phyloP scores from a whole-genome alignment of 345 rosid species.

The Eucalyptus regnans region DNA sequence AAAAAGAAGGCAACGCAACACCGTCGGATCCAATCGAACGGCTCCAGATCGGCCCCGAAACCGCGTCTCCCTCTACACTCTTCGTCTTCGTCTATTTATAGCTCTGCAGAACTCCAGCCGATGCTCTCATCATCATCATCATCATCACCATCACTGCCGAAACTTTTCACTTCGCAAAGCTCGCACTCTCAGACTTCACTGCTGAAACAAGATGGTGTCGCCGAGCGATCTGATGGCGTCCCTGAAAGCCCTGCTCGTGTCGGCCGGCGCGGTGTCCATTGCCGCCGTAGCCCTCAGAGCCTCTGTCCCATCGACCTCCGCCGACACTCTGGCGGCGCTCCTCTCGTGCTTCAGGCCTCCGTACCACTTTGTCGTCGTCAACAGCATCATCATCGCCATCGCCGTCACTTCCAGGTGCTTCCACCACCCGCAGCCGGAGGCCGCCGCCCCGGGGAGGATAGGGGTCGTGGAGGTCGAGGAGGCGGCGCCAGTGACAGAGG shows the following conservation, averaged over 20 bases:
- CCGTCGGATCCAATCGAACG: not conserved
- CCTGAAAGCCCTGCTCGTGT: conserved; percentile 18
- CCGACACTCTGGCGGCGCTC: conserved; percentile 14
- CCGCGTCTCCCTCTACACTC: not conserved
- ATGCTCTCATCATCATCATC: not conserved
- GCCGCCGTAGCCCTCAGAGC: conserved; percentile 14
- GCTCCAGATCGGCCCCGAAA: not conserved
- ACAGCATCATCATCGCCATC: conserved; percentile 45
- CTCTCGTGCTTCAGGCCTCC: conserved; percentile 53
- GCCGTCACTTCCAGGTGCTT: conserved; percentile 29
- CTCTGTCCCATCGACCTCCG: conserved; percentile 18
- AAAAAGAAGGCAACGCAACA: not conserved
- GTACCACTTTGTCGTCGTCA: conserved; percentile 33
- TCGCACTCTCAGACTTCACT: not conserved
- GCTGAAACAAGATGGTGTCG: not conserved
- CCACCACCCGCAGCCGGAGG: not conserved
- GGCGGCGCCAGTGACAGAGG: not conserved
- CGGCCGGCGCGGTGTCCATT: conserved; percentile 11
- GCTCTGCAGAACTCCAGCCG: not conserved
- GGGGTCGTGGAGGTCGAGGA: not conserved
- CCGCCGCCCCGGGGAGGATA: not conserved
- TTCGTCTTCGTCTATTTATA: not conserved
- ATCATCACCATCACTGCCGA: not conserved
- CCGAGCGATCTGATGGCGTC: not conserved
- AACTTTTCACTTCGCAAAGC: not conserved